Base-by-base conservation (phyloP, 2,329 filamentous ascomycete genomes). In the Xylariaceae sp. region DNA sequence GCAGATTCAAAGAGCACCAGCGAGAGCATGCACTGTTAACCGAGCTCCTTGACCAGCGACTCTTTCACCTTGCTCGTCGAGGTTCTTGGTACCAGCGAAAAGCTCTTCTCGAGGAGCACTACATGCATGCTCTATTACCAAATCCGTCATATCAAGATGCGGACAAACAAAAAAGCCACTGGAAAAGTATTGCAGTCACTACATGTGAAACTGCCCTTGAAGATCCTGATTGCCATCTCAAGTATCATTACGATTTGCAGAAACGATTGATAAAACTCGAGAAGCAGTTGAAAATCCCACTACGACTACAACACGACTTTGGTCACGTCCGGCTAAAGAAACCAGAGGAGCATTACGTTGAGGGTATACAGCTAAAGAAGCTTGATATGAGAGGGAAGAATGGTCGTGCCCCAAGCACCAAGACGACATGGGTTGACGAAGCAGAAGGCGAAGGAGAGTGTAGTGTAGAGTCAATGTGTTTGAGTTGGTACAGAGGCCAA, bases 11-110 rank as follows among this genome's bases (percentile, higher is more conserved):
- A 61, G 74, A 90, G 38, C 82, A 97, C 62, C 73, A 74, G 44
- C 79, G 80, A 21, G 93, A 98, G 61, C 83, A 96, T 60, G 69
- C 75, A 2, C 69, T 95, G 1, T 69, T 95, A 1, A 74, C 68
- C 0, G 87, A 93, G 58, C 76, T 98, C 3, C 79, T 98, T 0
- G 69, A 70, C 3, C 93, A 98, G 62, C 79, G 79, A 4, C 75
- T 96, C 0, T 97, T 97, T 58, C 91, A 97, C 58, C 76, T 86
- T 35, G 82, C 90, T 2, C 80, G 91, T 22, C 80, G 93, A 34
- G 93, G 93, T 0, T 81, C 83, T 1, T 98, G 93, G 93, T 97
- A 97, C 63, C 91, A 96, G 61, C 86, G 93, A 17, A 95, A 94
- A 67, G 93, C 92, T 1, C 71, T 98, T 1, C 67, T 98, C 2